These are phyloP conservation scores for Populus ilicifolia DNA, from an alignment of 345 rosid species.

Conservation along the genomic window DNA sequence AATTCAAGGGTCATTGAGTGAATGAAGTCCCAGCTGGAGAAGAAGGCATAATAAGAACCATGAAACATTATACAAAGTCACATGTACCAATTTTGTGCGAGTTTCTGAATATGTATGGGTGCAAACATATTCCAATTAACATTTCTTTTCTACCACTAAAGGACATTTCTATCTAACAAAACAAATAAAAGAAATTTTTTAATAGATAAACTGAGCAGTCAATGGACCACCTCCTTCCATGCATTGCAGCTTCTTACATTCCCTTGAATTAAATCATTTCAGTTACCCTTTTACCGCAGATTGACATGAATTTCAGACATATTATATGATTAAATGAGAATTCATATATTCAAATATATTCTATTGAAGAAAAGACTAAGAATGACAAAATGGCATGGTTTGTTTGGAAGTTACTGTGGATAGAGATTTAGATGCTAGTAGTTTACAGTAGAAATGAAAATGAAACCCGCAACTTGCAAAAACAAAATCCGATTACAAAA, in stretches of 20 bases:
- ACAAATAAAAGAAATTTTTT: background rate
- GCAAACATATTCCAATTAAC: background rate
- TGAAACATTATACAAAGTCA: background rate
- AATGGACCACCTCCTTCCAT: background rate
- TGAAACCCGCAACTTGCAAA: constrained; percentile 2
- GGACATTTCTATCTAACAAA: background rate
- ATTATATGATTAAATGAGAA: background rate
- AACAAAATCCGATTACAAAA: background rate
- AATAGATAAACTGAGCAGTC: background rate
- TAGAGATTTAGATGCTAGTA: background rate
- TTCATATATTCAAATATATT: background rate
- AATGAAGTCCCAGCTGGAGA: background rate
- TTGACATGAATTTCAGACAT: background rate
- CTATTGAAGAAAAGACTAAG: background rate
- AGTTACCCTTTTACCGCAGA: background rate
- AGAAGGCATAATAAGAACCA: background rate
- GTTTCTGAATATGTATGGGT: background rate
- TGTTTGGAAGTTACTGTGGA: background rate
- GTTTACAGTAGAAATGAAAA: background rate
- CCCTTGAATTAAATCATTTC: background rate
- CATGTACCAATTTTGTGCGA: background rate
- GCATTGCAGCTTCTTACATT: background rate
- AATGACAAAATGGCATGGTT: background rate
- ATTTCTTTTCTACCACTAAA: background rate
- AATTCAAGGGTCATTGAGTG: background rate